Conservation (phyloP, 2,329 filamentous ascomycete species). For the Metarhizium sp. region DNA sequence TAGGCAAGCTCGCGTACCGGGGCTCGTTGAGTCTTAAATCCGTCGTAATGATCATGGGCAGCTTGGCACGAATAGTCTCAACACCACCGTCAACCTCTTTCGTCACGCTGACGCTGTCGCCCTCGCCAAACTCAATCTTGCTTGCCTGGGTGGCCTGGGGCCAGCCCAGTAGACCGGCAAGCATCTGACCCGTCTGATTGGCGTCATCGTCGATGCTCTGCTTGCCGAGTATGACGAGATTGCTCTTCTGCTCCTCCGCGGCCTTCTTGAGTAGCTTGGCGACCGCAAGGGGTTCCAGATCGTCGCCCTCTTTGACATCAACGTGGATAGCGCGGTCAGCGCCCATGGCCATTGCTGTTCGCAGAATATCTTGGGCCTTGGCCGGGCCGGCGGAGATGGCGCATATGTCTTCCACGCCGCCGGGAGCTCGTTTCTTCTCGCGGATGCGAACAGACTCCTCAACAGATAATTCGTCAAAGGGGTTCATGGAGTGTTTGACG, state of each 20-base stretch:
- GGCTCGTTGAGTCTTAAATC: slow-evolving; percentile 93
- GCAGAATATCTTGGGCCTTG: slow-evolving; percentile 80
- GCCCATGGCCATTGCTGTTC: slow-evolving; percentile 98
- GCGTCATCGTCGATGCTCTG: slow-evolving; percentile 97
- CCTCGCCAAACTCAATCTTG: slow-evolving; percentile 67
- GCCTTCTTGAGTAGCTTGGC: slow-evolving; percentile 80
- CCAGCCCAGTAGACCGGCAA: slow-evolving; percentile 87
- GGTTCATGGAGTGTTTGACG: slow-evolving; percentile 98
- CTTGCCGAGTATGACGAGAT: slow-evolving; percentile 90
- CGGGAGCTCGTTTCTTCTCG: slow-evolving; percentile 65
- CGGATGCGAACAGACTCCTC: slow-evolving; percentile 94
- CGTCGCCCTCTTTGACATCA: slow-evolving; percentile 64
- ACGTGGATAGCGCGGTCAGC: slow-evolving; percentile 88
- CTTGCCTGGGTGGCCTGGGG: slow-evolving; percentile 89
- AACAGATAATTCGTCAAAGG: slow-evolving; percentile 96
- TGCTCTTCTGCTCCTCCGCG: slow-evolving; percentile 75
- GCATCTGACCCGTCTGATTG: slow-evolving; percentile 95
- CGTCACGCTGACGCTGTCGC: slow-evolving; percentile 64
- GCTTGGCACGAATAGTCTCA: slow-evolving; percentile 75
- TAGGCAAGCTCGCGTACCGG: slow-evolving; percentile 86
- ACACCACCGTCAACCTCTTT: slow-evolving; percentile 93
- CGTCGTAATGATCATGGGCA: slow-evolving; percentile 92
- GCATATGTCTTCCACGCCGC: slow-evolving; percentile 83
- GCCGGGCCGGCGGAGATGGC: slow-evolving; percentile 80
- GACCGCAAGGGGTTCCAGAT: slow-evolving; percentile 81